Evolutionary conservation across 768 basidiomycete genomes (phyloP).

Genomic region (Trametes coccinea): DNA sequence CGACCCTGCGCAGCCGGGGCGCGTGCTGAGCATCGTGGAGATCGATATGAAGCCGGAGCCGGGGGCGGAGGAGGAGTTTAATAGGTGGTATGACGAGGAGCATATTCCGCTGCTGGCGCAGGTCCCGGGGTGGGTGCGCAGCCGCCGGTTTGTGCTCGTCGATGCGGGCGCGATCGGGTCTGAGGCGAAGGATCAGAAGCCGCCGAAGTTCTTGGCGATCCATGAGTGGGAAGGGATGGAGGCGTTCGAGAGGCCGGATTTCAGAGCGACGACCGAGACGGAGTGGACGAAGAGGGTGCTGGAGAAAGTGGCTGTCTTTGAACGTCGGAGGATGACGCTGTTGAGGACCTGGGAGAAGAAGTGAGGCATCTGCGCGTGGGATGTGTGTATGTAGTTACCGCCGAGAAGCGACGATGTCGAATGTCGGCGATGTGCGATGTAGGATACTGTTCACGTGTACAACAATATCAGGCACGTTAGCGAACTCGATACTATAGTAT

Average conservation of each 20-base stretch:
- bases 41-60: conserved; percentile 26
- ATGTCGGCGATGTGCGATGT: too few species aligned
- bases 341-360: conserved; percentile 15
- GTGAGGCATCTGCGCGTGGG: neutral
- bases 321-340: conserved; percentile 34
- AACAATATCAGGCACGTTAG: too few species aligned
- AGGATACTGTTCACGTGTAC: too few species aligned
- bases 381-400: too few species aligned
- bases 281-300: conserved; percentile 44
- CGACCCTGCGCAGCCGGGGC: conserved; percentile 27
- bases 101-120: conserved; percentile 38
- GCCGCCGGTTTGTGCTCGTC: conserved; percentile 41
- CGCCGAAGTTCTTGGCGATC: conserved; percentile 5
- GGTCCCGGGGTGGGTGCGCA: conserved; percentile 46
- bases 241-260: conserved; percentile 38
- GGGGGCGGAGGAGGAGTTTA: conserved; percentile 34
- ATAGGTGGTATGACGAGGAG: conserved; percentile 34
- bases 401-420: too few species aligned
- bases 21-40: conserved; percentile 28
- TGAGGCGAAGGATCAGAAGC: conserved; percentile 24
- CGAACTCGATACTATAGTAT: too few species aligned
- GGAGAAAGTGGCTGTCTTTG: conserved; percentile 31
- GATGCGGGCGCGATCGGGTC: conserved; percentile 19
- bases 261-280: conserved; percentile 41
- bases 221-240: conserved; percentile 19